Evolutionary conservation across 768 basidiomycete genomes (phyloP).

Genomic region (Panellus pusillus): DNA sequence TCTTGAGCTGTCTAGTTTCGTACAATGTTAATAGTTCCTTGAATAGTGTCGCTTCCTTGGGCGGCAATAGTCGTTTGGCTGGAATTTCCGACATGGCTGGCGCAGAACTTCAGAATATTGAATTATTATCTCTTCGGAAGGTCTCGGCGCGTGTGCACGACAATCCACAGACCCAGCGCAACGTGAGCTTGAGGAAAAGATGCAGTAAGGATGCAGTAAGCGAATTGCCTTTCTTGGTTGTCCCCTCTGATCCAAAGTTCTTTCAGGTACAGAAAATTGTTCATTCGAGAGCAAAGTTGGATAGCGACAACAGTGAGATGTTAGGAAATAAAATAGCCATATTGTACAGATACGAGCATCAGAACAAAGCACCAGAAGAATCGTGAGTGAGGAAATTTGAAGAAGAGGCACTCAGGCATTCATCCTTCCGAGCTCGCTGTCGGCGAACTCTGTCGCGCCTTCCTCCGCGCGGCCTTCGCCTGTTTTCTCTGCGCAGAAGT

Average conservation of each 20-base stretch:
- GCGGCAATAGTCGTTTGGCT: slow-evolving; percentile 62
- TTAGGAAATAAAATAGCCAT: slow-evolving; percentile 1
- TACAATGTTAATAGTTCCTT: slow-evolving; percentile 84
- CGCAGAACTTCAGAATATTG: neutral
- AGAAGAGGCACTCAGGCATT: neutral
- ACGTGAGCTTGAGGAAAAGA: neutral
- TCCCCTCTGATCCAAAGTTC: neutral
- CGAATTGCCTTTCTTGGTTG: neutral
- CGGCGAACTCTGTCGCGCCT: slow-evolving; percentile 10
- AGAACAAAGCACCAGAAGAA: no score
- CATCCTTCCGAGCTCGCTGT: slow-evolving; percentile 13
- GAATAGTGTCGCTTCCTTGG: slow-evolving; percentile 85
- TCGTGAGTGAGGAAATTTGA: neutral
- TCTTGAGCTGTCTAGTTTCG: slow-evolving; percentile 86
- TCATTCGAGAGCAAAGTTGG: slow-evolving; percentile 16
- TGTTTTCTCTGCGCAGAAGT: slow-evolving; percentile 9
- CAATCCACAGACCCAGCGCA: no score
- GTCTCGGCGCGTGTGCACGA: neutral
- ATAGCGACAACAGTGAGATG: slow-evolving; percentile 15
- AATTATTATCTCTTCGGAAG: neutral
- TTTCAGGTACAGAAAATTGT: neutral
- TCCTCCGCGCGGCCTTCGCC: slow-evolving; percentile 8
- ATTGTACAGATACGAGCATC: no score
- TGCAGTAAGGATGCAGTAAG: slow-evolving; percentile 5
- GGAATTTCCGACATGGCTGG: slow-evolving; percentile 25